These are phyloP conservation scores for Uronychia setigera DNA, from an alignment of 73 alveolate species.

Conservation along the genomic window DNA sequence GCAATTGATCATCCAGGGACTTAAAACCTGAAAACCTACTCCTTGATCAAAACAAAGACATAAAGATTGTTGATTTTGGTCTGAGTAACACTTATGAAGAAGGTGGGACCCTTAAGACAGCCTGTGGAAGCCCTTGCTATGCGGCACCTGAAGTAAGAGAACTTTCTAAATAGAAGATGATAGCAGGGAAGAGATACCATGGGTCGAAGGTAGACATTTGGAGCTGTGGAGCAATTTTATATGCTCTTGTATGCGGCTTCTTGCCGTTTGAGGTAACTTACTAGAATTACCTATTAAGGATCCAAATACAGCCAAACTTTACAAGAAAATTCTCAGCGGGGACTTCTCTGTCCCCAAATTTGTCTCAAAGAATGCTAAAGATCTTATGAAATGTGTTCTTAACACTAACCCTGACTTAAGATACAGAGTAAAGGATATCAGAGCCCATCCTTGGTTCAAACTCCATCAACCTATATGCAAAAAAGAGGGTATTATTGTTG, in stretches of 20 bases:
- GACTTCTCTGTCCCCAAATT: conserved; percentile 58
- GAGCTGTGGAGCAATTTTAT: conserved; percentile 69
- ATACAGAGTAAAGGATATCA: conserved; percentile 3
- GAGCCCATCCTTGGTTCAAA: conserved; percentile 90
- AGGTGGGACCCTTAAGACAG: conserved; percentile 50
- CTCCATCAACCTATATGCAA: conserved; percentile 55
- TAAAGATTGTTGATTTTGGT: conserved; percentile 73
- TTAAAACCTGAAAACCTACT: conserved; percentile 72
- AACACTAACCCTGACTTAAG: conserved; percentile 33
- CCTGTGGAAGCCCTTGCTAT: conserved; percentile 75
- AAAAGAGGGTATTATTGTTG: conserved; percentile 77
- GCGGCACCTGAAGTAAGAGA: conserved; percentile 71
- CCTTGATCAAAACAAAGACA: conserved; percentile 47
- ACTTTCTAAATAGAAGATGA: conserved; percentile 38
- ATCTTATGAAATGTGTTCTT: conserved; percentile 1
- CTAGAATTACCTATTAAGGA: conserved; percentile 44
- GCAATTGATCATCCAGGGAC: conserved; percentile 57
- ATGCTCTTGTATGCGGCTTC: conserved; percentile 65
- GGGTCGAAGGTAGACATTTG: conserved; percentile 62
- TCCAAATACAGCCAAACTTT: conserved; percentile 39
- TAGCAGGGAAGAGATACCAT: conserved; percentile 59
- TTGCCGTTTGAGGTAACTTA: conserved; percentile 88
- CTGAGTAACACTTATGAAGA: conserved; percentile 55
- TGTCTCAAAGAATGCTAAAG: conserved; percentile 48
- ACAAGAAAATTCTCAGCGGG: conserved; percentile 59